phyloP scores from a whole-genome alignment of 345 rosid species.

The Sapria himalayana region DNA sequence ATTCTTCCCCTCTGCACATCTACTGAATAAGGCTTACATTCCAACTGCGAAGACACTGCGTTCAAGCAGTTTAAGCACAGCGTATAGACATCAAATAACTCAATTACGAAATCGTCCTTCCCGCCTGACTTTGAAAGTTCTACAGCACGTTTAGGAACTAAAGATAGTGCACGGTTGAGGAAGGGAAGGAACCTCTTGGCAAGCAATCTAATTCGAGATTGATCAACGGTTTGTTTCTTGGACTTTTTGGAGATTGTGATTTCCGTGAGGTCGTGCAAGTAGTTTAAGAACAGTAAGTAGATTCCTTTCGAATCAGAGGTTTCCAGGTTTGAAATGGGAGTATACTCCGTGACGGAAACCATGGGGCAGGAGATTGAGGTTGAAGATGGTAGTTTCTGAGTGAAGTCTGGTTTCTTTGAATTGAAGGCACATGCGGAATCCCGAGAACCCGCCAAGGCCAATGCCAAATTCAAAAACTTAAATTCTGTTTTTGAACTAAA shows the following conservation, averaged over 20 bases:
- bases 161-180: slow-evolving; percentile 43
- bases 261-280: slow-evolving; percentile 32
- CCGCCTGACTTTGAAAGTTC: slow-evolving; percentile 6
- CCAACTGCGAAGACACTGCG: slow-evolving; percentile 37
- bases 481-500: no score
- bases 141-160: slow-evolving; percentile 60
- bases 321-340: slow-evolving; percentile 28
- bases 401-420: no score
- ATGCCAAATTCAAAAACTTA: no score
- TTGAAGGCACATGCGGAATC: no score
- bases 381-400: no score
- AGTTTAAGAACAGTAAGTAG: slow-evolving; percentile 29
- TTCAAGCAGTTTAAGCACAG: slow-evolving; percentile 61
- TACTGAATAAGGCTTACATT: slow-evolving; percentile 34
- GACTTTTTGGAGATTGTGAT: slow-evolving; percentile 10
- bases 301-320: slow-evolving; percentile 16
- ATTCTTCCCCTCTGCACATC: slow-evolving; percentile 35
- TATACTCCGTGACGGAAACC: slow-evolving; percentile 27
- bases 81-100: slow-evolving; percentile 25
- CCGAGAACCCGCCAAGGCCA: no score
- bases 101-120: slow-evolving; percentile 6
- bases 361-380: no score
- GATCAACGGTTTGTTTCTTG: slow-evolving; percentile 15
- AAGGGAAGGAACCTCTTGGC: slow-evolving; percentile 57
- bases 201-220: slow-evolving; percentile 27